Evolutionary conservation across 2,329 filamentous ascomycete genomes (phyloP).

Genomic region (Trichoderma citrinoviride): DNA sequence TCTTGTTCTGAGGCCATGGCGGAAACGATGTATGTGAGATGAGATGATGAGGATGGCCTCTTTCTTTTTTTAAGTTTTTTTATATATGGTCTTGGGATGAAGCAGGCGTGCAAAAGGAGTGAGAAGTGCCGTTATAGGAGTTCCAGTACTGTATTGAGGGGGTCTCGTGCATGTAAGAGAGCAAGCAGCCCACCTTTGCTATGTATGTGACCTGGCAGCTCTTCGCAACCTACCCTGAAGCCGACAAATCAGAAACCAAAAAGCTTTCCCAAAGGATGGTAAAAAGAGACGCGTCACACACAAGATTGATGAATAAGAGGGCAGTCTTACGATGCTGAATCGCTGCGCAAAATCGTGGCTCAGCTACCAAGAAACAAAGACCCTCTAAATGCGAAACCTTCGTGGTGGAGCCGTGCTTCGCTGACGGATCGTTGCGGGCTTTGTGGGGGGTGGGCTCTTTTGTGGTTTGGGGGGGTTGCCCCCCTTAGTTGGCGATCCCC

Average conservation of each 20-base stretch:
- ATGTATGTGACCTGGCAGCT: too few species aligned
- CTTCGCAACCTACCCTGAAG: background rate
- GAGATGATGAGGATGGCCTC: background rate
- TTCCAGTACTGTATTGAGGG: too few species aligned
- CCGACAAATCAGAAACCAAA: background rate
- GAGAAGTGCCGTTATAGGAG: background rate
- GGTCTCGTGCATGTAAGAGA: background rate
- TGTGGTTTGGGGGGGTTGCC: background rate
- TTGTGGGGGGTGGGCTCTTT: background rate
- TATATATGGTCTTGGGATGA: background rate
- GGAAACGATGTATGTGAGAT: background rate
- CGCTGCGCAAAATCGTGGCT: slow-evolving; percentile 11
- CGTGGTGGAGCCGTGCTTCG: slow-evolving; percentile 3
- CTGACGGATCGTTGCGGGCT: background rate
- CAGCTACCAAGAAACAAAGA: background rate
- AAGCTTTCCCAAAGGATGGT: too few species aligned
- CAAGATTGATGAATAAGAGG: background rate
- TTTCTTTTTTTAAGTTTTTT: background rate
- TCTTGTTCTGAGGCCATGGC: slow-evolving; percentile 4
- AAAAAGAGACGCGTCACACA: background rate
- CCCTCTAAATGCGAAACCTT: background rate
- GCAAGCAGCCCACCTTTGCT: background rate
- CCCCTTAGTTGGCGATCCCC: slow-evolving; percentile 8
- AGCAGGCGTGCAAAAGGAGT: background rate
- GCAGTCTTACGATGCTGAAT: background rate